Evolutionary conservation across 2,329 filamentous ascomycete species (phyloP).

Genomic region (Alternaria burnsii): DNA sequence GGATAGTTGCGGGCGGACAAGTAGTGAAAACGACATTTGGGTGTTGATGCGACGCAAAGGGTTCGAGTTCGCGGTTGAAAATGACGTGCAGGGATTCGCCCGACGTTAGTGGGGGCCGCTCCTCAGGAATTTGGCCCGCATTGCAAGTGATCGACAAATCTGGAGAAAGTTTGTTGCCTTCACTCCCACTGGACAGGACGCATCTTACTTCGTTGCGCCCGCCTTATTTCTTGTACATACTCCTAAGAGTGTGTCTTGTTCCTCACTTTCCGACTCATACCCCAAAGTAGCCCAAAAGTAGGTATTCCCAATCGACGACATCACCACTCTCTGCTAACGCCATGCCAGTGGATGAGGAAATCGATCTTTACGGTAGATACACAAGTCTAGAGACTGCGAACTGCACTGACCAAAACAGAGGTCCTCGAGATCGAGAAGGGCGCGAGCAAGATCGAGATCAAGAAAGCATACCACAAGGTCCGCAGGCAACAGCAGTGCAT

Average conservation of each 20-base stretch:
- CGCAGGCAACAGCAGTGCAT: slow-evolving; percentile 28
- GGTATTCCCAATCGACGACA: neutral
- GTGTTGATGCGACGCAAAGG: slow-evolving; percentile 7
- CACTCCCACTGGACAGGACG: neutral
- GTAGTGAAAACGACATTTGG: slow-evolving; percentile 35
- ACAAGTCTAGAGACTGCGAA: neutral
- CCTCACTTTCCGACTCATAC: neutral
- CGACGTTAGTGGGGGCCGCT: slow-evolving; percentile 13
- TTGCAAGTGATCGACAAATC: slow-evolving; percentile 6
- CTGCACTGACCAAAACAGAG: slow-evolving; percentile 63
- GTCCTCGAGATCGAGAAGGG: slow-evolving; percentile 77
- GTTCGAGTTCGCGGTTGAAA: slow-evolving; percentile 13
- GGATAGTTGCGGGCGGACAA: slow-evolving; percentile 34
- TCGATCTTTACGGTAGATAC: slow-evolving; percentile 65
- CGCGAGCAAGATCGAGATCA: slow-evolving; percentile 82
- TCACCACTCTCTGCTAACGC: slow-evolving; percentile 19
- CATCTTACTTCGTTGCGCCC: neutral
- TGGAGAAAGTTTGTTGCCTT: slow-evolving; percentile 19
- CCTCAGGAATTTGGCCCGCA: slow-evolving; percentile 16
- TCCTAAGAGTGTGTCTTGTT: neutral
- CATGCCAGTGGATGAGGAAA: slow-evolving; percentile 54
- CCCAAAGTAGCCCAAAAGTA: slow-evolving; percentile 5
- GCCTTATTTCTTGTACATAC: slow-evolving; percentile 17
- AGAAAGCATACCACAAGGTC: slow-evolving; percentile 96
- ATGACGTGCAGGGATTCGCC: slow-evolving; percentile 14